A percentile compares a stretch with the other conserved stretches of the same genome.
Conservation (phyloP, 768 basidiomycete species). For the Tricholoma hemisulphureum region DNA sequence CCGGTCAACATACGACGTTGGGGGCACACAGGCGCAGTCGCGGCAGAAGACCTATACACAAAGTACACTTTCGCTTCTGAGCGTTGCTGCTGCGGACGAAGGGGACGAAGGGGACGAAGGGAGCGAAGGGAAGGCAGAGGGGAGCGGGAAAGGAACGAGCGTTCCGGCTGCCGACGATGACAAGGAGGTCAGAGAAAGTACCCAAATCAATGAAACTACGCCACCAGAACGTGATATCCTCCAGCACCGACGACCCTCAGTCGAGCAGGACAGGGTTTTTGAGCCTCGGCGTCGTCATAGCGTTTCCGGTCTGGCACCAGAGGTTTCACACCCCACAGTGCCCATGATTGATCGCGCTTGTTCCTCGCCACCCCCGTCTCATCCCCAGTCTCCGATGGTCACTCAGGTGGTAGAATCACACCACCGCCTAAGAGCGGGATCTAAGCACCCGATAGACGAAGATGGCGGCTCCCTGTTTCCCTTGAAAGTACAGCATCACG, state of each 20-base stretch:
- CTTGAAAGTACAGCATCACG: neutral
- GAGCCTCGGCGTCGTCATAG: neutral
- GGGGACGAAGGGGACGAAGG: neutral
- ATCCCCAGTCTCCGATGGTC: neutral
- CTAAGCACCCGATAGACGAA: constrained; percentile 6
- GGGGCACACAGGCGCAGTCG: constrained; percentile 12
- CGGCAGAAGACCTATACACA: constrained; percentile 17
- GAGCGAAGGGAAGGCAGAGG: constrained; percentile 2
- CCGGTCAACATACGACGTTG: constrained; percentile 71
- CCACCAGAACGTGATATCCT: neutral
- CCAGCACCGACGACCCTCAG: neutral
- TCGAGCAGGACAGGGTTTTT: neutral
- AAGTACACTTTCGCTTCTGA: constrained; percentile 16
- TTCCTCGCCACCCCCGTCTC: neutral
- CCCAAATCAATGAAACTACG: neutral
- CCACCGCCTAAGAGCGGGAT: neutral
- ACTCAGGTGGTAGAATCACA: neutral
- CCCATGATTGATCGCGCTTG: neutral
- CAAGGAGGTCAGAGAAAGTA: neutral
- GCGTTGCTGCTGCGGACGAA: neutral
- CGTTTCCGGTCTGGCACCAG: neutral
- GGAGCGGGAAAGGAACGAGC: neutral
- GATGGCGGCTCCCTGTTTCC: neutral
- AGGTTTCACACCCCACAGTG: neutral
- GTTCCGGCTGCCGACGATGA: neutral